A percentile compares a stretch with the other conserved stretches of the same genome.
These are phyloP conservation scores for Eucalyptus marginata DNA, from an alignment of 345 rosid genomes.

Conservation along the genomic window DNA sequence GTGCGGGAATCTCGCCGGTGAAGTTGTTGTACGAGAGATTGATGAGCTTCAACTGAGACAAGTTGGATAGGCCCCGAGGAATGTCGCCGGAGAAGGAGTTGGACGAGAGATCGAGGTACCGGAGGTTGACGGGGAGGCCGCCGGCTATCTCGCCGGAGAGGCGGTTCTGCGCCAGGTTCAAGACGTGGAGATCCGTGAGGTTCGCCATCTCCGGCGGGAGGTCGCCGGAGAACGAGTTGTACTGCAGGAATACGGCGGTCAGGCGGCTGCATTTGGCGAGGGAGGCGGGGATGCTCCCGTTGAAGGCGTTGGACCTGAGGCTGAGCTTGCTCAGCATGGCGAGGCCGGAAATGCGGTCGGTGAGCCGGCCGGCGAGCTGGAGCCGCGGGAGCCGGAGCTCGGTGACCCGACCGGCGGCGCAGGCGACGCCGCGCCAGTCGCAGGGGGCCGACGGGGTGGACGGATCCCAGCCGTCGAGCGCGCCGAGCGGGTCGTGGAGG, in stretches of 20 bases:
- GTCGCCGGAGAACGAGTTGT: conserved; percentile 79
- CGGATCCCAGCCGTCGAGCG: conserved; percentile 61
- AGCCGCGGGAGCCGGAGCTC: conserved; percentile 74
- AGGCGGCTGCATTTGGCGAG: conserved; percentile 65
- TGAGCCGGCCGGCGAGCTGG: conserved; percentile 62
- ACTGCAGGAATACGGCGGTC: conserved; percentile 63
- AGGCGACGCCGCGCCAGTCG: conserved; percentile 84
- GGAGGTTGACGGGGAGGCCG: conserved; percentile 30
- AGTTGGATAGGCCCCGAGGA: conserved; percentile 33
- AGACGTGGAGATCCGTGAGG: conserved; percentile 41
- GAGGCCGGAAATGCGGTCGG: conserved; percentile 37
- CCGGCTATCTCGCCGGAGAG: conserved; percentile 57
- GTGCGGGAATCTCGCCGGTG: conserved; percentile 62
- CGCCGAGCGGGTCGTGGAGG: conserved; percentile 71
- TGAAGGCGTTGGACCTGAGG: conserved; percentile 65
- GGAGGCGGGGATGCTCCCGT: conserved; percentile 64
- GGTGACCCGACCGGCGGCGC: conserved; percentile 41
- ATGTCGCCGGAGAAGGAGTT: conserved; percentile 62
- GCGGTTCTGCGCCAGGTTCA: conserved; percentile 58
- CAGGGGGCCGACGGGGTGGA: conserved; percentile 70
- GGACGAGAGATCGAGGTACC: conserved; percentile 65
- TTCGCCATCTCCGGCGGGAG: conserved; percentile 49
- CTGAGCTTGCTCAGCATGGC: conserved; percentile 51
- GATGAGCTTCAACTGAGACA: conserved; percentile 29
- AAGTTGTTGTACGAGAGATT: conserved; percentile 75